Percentiles rank a stretch among this genome's conserved stretches.
phyloP scores from a whole-genome alignment of 164 flowering plant species.

The Warburgia ugandensis region DNA sequence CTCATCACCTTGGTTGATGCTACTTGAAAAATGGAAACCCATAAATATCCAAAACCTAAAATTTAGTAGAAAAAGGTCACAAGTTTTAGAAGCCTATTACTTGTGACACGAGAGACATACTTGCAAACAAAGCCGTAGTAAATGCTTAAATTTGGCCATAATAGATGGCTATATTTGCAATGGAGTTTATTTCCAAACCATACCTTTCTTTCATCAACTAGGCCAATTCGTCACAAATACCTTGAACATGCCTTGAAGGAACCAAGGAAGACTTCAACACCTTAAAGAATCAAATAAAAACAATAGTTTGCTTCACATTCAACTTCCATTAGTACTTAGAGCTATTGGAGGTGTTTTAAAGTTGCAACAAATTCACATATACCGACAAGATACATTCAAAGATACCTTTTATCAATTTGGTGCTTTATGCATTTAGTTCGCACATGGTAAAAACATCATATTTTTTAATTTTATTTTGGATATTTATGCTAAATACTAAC shows the following conservation, averaged over 20 bases:
- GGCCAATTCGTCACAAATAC: slow-evolving; percentile 56
- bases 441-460: neutral
- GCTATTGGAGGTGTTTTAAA: too few relatives aligned
- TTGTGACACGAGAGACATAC: slow-evolving; percentile 21
- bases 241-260: slow-evolving; percentile 66
- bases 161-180: slow-evolving; percentile 58
- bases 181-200: slow-evolving; percentile 51
- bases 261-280: neutral
- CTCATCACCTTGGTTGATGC: slow-evolving; percentile 72
- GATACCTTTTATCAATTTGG: neutral
- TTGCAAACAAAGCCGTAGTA: slow-evolving; percentile 66
- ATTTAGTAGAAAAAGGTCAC: neutral
- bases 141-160: slow-evolving; percentile 88
- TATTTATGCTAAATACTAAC: too few relatives aligned
- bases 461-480: too few relatives aligned
- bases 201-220: slow-evolving; percentile 37
- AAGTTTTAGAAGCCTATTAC: neutral
- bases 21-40: slow-evolving; percentile 14
- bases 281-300: too few relatives aligned
- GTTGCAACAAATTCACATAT: neutral
- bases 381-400: neutral
- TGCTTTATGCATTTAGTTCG: neutral
- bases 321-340: too few relatives aligned
- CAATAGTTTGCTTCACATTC: too few relatives aligned
- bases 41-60: neutral